Evolutionary conservation across 148 eudicot genomes (phyloP).

Genomic region (Linanthus parryae): DNA sequence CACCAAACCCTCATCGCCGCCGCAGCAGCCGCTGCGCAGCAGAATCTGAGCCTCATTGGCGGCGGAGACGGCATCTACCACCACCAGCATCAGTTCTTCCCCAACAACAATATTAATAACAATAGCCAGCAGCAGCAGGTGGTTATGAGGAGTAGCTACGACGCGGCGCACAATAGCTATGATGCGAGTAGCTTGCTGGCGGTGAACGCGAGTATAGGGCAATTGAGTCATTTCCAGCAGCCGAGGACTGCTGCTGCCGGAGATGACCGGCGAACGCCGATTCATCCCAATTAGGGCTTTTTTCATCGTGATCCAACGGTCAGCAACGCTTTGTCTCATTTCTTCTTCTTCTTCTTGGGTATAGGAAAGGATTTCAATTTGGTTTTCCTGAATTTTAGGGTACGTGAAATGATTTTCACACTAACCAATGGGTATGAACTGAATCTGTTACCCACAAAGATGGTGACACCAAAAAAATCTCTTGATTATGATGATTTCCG

Average conservation of each 20-base stretch:
- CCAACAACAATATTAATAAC: conserved; percentile 18
- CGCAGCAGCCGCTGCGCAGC: conserved; percentile 21
- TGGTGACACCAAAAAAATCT: too few relatives aligned
- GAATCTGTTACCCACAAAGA: too few relatives aligned
- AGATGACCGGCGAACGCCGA: conserved; percentile 44
- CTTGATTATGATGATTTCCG: too few relatives aligned
- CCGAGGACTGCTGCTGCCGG: conserved; percentile 44
- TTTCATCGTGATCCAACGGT: too few relatives aligned
- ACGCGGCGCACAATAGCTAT: conserved; percentile 25
- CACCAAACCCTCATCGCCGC: conserved; percentile 21
- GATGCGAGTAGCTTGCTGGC: conserved; percentile 38
- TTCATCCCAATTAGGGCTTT: conserved; percentile 55
- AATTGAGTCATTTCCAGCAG: conserved; percentile 39
- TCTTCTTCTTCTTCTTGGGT: too few relatives aligned
- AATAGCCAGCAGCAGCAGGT: conserved; percentile 15
- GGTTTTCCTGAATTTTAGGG: too few relatives aligned
- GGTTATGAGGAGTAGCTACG: conserved; percentile 40
- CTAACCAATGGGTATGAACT: too few relatives aligned
- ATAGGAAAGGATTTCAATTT: too few relatives aligned
- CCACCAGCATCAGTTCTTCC: conserved; percentile 68
- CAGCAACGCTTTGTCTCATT: too few relatives aligned
- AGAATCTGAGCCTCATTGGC: conserved; percentile 17
- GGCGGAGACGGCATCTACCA: conserved; percentile 22
- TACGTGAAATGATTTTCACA: too few relatives aligned
- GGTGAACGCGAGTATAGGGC: conserved; percentile 45